Base-by-base conservation (phyloP, 2,329 filamentous ascomycete genomes). In the Aspergillus neoniger region DNA sequence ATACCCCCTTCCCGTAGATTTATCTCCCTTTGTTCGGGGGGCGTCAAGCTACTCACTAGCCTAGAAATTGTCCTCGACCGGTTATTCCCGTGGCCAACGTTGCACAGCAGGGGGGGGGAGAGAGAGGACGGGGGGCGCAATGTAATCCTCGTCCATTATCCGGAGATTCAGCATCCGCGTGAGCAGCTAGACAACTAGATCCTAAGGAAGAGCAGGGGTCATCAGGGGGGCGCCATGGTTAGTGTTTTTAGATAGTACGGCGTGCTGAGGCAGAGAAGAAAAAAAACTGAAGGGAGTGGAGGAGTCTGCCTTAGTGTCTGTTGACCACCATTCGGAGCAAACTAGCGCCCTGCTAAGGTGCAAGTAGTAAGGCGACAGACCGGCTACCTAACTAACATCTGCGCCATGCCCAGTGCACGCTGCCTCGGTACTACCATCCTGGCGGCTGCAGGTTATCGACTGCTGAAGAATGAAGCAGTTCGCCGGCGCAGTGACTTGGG, bases 381-480 rank as follows among this genome's bases (percentile, higher is more conserved):
- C 12, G 32, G 32, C 47, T 12, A 30, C 4, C 28, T 28, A n/a
- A 28, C 47, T 50, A 50, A 28, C 47, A 50, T 28, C 47, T 50
- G 47, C 47, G 19, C 47, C 15, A 17, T 17, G 47, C 23, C 15
- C 47, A 30, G 47, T 50, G 47, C 47, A 32, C 47, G 25, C 25
- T 30, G 25, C 25, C 47, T 50, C 14, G 47, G 41, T 44, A 36
- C 32, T 12, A 44, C 41, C n/a, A 21, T 19, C 41, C 19, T 21
- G 41, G 41, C 21, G 41, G 41, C 41, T 44, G 41, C 41, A 44
- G 41, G n/a, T 36, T 6, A 30, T 17, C 47, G 39, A 47, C n/a
- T 32, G 53, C 15, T 55, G 53, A 55, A 55, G 53, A 47, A 55
- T 55, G 28, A 15, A 50, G n/a, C 43, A 55, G 41, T 44, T 41